A percentile compares a stretch with the other conserved stretches of the same genome.
Evolutionary conservation across 805 yeast species (phyloP).

Genomic region (Pichia heedii): DNA sequence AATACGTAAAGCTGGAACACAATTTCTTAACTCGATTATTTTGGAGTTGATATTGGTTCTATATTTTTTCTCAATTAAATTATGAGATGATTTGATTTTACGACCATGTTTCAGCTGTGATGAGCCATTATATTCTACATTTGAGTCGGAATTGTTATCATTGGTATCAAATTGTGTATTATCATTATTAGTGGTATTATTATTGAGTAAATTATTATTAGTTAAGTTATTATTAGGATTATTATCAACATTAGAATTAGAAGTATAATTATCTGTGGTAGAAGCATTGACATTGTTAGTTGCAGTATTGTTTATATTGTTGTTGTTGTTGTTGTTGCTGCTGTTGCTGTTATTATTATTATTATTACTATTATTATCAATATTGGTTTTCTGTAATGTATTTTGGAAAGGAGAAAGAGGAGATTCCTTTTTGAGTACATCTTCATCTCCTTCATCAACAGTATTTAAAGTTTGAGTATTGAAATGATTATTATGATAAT

Average conservation of each 20-base stretch:
- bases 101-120: conserved; percentile 20
- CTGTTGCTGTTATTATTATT: background rate
- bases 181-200: background rate
- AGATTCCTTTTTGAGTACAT: conserved; percentile 6
- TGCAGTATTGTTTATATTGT: background rate
- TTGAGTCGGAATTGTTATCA: conserved; percentile 5
- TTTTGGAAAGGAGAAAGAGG: background rate
- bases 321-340: background rate
- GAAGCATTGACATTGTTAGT: background rate
- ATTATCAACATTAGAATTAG: background rate
- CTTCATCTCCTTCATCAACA: conserved; percentile 13
- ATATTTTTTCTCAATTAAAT: conserved; percentile 75
- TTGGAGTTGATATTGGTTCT: conserved; percentile 73
- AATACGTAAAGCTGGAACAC: conserved; percentile 67
- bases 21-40: conserved; percentile 61
- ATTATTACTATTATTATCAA: background rate
- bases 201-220: background rate
- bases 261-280: background rate
- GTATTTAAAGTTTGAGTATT: conserved; percentile 7
- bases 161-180: conserved; percentile 4
- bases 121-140: conserved; percentile 2
- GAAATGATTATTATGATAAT: conserved; percentile 4
- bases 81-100: conserved; percentile 60
- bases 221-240: background rate
- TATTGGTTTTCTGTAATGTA: too few species aligned